Conservation (phyloP, 2,329 filamentous ascomycete genomes). For the Lasiodiplodia sp. region DNA sequence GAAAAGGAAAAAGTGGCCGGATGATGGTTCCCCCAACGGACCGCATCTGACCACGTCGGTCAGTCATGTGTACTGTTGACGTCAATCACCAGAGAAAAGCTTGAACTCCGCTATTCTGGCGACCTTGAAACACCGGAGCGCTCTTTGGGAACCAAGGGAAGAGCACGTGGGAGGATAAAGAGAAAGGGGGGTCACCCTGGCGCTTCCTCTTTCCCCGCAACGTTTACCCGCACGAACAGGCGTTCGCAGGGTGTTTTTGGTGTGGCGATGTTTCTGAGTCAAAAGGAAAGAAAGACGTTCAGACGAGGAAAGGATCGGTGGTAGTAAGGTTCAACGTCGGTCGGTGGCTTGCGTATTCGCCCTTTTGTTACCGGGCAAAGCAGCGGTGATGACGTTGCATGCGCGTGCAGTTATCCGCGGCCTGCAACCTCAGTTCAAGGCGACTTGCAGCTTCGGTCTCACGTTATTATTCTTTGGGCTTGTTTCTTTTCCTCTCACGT, state of each 20-base stretch:
- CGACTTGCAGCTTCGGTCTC: background rate
- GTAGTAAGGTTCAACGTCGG: background rate
- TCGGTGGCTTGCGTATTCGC: background rate
- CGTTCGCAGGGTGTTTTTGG: background rate
- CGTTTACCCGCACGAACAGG: background rate
- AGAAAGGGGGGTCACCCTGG: background rate
- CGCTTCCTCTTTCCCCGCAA: background rate
- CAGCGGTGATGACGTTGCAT: background rate
- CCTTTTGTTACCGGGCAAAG: background rate
- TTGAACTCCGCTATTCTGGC: background rate
- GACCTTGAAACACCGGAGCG: background rate
- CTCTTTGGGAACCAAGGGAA: background rate
- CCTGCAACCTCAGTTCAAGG: background rate
- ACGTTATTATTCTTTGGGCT: background rate
- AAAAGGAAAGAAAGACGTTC: background rate
- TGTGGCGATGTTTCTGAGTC: background rate
- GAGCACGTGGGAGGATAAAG: background rate
- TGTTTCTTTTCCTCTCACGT: background rate
- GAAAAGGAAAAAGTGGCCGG: background rate
- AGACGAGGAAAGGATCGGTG: background rate
- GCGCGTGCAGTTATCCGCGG: background rate
- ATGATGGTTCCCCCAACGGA: background rate
- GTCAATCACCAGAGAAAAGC: background rate
- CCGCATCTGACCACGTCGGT: background rate
- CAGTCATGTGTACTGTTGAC: background rate